Percentiles rank a stretch among this genome's conserved stretches.
Evolutionary conservation across 345 rosid species (phyloP).

Genomic region (Lepidium sativum): DNA sequence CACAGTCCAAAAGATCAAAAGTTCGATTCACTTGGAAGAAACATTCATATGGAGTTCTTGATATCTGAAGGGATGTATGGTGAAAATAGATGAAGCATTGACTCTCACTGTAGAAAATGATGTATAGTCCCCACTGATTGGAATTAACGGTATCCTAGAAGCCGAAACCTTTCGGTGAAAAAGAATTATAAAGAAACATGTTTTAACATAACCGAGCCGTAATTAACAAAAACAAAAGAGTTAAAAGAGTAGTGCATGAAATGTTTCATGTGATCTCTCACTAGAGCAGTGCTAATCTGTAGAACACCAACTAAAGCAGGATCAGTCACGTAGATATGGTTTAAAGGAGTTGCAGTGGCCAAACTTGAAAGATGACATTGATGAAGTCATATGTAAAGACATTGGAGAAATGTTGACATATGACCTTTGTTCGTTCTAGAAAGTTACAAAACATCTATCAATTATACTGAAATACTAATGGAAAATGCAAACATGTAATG

Average conservation of each 20-base stretch:
- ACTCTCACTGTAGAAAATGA: no score
- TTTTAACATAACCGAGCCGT: background rate
- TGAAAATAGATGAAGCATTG: no score
- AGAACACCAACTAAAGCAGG: conserved; percentile 69
- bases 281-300: conserved; percentile 42
- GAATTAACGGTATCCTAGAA: no score
- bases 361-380: conserved; percentile 36
- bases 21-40: no score
- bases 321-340: conserved; percentile 65
- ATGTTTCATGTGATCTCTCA: background rate
- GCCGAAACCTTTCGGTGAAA: no score
- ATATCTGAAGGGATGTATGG: no score
- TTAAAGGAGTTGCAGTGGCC: conserved; percentile 36
- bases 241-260: background rate
- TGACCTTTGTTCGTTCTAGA: conserved; percentile 25
- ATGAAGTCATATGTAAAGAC: conserved; percentile 52
- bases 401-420: conserved; percentile 47
- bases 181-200: background rate
- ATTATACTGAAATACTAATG: background rate
- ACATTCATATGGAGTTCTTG: no score
- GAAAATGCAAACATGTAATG: background rate
- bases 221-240: background rate
- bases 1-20: no score
- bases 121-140: no score
- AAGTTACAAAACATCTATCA: conserved; percentile 6